Conservation (phyloP, 140 eudicot genomes). For the Oenanthe javanica region DNA sequence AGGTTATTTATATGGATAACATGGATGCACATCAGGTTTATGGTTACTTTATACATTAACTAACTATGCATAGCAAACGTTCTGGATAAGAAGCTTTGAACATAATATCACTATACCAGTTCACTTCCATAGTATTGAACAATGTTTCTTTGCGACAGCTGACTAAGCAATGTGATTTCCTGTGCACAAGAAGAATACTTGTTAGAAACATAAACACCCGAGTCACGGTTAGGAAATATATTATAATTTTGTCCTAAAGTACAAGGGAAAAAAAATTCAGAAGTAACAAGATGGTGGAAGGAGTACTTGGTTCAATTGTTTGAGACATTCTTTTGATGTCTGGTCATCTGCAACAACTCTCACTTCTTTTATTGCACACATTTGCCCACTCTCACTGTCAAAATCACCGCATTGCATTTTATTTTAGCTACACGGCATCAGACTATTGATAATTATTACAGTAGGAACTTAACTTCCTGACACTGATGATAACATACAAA, state of each 20-base stretch:
- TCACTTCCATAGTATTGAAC: constrained; percentile 96
- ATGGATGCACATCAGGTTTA: not conserved
- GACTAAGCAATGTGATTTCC: constrained; percentile 87
- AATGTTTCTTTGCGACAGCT: constrained; percentile 81
- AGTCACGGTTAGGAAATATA: not conserved
- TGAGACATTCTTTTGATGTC: constrained; percentile 81
- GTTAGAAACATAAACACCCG: not conserved
- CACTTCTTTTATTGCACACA: constrained; percentile 99
- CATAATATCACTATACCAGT: constrained; percentile 37
- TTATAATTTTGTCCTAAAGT: not conserved
- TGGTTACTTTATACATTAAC: not conserved
- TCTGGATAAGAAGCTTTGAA: constrained; percentile 4
- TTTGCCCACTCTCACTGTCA: constrained; percentile 85
- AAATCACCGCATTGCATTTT: constrained; percentile 5
- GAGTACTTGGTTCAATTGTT: constrained; percentile 90
- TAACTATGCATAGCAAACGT: not conserved
- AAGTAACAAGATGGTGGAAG: not conserved
- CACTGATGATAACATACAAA: not conserved
- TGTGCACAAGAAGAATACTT: constrained; percentile 23
- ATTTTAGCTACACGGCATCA: not conserved
- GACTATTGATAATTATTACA: not conserved
- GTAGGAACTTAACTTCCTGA: not conserved
- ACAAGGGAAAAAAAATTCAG: not conserved
- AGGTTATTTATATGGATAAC: not conserved
- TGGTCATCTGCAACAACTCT: constrained; percentile 68